Percentiles rank a stretch among this genome's conserved stretches.
phyloP scores from a whole-genome alignment of 768 basidiomycete species.

The Naematelia aurantialba region DNA sequence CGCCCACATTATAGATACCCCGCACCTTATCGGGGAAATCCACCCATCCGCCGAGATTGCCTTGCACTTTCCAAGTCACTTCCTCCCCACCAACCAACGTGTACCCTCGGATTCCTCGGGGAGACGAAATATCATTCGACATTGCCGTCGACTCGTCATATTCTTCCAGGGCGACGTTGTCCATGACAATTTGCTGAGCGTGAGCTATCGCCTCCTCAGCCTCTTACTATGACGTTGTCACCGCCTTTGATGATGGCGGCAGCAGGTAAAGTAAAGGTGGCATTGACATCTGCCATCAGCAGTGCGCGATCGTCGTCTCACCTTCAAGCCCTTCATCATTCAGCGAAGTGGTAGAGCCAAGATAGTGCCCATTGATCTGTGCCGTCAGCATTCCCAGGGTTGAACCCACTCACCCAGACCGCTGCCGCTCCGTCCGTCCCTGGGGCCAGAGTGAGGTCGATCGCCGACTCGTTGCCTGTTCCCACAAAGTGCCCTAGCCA shows the following conservation, averaged over 20 bases:
- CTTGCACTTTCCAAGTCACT: constrained; percentile 67
- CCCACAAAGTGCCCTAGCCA: constrained; percentile 77
- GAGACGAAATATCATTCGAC: constrained; percentile 63
- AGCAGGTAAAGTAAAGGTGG: background rate
- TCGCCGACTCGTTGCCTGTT: constrained; percentile 37
- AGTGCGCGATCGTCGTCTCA: background rate
- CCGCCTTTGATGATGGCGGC: background rate
- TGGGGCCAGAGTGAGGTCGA: constrained; percentile 60
- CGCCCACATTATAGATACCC: constrained; percentile 69
- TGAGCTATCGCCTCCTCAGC: background rate
- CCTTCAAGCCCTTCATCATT: background rate
- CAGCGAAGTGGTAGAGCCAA: constrained; percentile 5
- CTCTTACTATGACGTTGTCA: constrained; percentile 1
- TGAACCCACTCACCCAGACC: constrained; percentile 3
- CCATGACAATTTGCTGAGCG: constrained; percentile 59
- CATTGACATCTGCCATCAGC: background rate
- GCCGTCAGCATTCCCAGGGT: background rate
- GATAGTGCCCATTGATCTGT: constrained; percentile 63
- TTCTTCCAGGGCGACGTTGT: constrained; percentile 76
- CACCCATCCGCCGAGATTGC: constrained; percentile 69
- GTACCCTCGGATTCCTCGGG: constrained; percentile 76
- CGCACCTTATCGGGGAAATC: constrained; percentile 66
- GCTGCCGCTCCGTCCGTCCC: constrained; percentile 7
- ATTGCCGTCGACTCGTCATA: constrained; percentile 51
- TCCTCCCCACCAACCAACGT: constrained; percentile 61